Base-by-base conservation (phyloP, 1,284 basidiomycete species). In the Mycosarcoma maydis region DNA sequence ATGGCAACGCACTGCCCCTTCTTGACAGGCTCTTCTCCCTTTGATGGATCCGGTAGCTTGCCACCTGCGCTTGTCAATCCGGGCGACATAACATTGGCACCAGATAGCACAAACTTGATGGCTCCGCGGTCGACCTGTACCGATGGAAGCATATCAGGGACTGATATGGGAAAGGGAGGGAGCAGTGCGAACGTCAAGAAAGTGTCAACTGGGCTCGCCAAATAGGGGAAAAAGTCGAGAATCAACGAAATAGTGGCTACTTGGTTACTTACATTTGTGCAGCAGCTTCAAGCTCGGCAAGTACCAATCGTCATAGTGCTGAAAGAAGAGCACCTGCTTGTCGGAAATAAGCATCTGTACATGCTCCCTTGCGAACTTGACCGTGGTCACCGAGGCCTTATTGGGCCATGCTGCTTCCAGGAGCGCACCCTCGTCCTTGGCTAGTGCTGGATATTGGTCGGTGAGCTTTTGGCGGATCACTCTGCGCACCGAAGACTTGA, bases 331-430 rank as follows among this genome's bases (percentile, higher is more conserved):
- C 6, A 95, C 94, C 78, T 91, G 89, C 41, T 89, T 87, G 68
- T 93, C 87, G 32, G 95, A 85, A 1, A 93, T 90, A 83, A 92
- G 93, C 80, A 99, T 91, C 50, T 92, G 92, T 73, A 98, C 87
- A 82, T 96, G 92, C 72, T 98, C 95, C 88, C 91, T 91, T 85
- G 94, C 97, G 45, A 79, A 81, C 86, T 98, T 98, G 62, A 94
- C 91, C 74, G 91, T 89, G 8, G 91, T 90, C 41, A 98, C 85
- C 1, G 89, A 86, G 84, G 98, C 94, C 86, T 98, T 98, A 89
- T 98, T 99, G 13, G 94, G 93, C 96, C 96, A 98, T 55, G 98
- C 88, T 75, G 88, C 87, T 81, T 99, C 96, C 20, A 99, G 85
- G 17, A 87, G 78, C 1, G 76, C 81, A 2, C 88, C 88, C 67